Evolutionary conservation across 2,329 filamentous ascomycete species (phyloP).

Genomic region (Aspergillus pseudoviridinutans): DNA sequence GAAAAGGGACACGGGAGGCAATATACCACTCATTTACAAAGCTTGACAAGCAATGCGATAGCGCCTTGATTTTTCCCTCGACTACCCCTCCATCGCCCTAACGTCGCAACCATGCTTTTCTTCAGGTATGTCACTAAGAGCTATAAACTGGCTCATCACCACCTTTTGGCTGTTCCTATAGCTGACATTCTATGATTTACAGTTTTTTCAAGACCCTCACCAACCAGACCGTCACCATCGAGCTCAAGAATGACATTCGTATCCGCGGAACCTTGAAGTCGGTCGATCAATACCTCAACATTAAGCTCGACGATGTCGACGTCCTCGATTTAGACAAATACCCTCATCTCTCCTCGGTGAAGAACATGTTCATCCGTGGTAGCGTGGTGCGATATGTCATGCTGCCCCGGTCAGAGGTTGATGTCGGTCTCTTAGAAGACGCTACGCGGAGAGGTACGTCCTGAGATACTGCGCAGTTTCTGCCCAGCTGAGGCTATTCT

Average conservation of each 20-base stretch:
- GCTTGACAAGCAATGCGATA: conserved; percentile 10
- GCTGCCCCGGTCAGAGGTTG: conserved; percentile 74
- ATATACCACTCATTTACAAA: neutral
- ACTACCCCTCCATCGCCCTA: conserved; percentile 1
- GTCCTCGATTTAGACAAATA: conserved; percentile 93
- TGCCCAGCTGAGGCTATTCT: conserved; percentile 1
- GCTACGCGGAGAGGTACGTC: conserved; percentile 75
- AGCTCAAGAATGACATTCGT: conserved; percentile 98
- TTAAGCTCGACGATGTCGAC: conserved; percentile 93
- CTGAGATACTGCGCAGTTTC: neutral
- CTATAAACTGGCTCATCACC: neutral
- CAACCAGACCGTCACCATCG: conserved; percentile 93
- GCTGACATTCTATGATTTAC: conserved; percentile 2
- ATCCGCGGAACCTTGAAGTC: conserved; percentile 94
- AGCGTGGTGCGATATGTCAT: conserved; percentile 93
- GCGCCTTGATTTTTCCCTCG: neutral
- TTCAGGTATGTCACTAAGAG: conserved; percentile 42
- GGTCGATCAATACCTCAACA: conserved; percentile 98
- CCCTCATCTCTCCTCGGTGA: conserved; percentile 84
- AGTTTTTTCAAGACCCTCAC: conserved; percentile 99
- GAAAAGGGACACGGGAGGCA: neutral
- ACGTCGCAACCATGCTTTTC: conserved; percentile 45
- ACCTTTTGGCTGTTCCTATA: neutral
- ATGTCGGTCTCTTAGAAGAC: conserved; percentile 83
- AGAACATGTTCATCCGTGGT: conserved; percentile 93